These are phyloP conservation scores for Leccinum variicolor DNA, from an alignment of 768 basidiomycete species.

Conservation along the genomic window DNA sequence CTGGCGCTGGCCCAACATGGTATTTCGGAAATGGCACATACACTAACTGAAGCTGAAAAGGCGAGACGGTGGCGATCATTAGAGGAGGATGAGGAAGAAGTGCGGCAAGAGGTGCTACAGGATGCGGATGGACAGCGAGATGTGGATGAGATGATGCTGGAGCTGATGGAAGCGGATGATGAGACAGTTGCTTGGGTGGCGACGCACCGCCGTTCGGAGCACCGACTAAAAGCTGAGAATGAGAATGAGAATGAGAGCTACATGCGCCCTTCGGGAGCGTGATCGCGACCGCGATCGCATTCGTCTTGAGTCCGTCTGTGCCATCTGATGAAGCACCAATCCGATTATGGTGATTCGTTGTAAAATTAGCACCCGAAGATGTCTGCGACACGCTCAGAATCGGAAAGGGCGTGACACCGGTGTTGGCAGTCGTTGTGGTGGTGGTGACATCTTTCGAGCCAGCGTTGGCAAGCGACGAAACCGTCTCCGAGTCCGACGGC, in stretches of 20 bases:
- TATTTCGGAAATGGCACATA: constrained; percentile 22
- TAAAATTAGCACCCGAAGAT: not conserved
- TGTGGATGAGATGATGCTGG: constrained; percentile 1
- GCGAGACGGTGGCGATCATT: constrained; percentile 10
- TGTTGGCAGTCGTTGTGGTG: not conserved
- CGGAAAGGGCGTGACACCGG: constrained; percentile 17
- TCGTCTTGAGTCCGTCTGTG: constrained; percentile 7
- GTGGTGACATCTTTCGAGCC: not conserved
- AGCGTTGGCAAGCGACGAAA: not conserved
- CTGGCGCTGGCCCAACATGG: constrained; percentile 9
- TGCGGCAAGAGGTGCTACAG: constrained; percentile 2
- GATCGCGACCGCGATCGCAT: not conserved
- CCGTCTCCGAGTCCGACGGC: not conserved
- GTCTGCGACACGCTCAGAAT: constrained; percentile 16
- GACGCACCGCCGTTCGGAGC: constrained; percentile 1
- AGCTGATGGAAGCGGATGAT: constrained; percentile 11
- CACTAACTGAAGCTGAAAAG: constrained; percentile 16
- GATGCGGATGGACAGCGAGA: constrained; percentile 1
- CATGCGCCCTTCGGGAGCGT: constrained; percentile 4
- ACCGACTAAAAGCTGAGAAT: not conserved
- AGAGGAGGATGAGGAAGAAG: constrained; percentile 6
- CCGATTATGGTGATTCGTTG: not conserved
- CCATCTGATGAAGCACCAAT: not conserved
- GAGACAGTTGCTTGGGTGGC: not conserved
- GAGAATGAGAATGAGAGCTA: not conserved